A percentile compares a stretch with the other conserved stretches of the same genome.
Evolutionary conservation across 768 basidiomycete species (phyloP).

Genomic region (Hypholoma sublateritium): DNA sequence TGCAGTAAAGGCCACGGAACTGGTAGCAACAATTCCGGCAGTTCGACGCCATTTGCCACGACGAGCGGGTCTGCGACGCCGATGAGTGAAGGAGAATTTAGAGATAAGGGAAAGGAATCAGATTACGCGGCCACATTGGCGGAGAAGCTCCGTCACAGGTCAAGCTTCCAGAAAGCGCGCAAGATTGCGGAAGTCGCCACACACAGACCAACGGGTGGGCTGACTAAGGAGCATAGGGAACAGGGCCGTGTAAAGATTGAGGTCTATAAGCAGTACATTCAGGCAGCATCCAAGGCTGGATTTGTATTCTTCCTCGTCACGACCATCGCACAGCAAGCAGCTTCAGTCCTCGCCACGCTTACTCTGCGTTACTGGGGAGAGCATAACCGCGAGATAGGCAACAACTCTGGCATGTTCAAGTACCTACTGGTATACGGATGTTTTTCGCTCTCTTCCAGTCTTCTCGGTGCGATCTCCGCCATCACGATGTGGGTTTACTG

Average conservation of each 20-base stretch:
- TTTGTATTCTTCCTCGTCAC: conserved; percentile 63
- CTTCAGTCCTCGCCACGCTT: conserved; percentile 58
- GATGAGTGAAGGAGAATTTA: conserved; percentile 20
- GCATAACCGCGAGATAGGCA: conserved; percentile 61
- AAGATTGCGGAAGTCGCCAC: conserved; percentile 41
- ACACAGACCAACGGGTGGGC: conserved; percentile 43
- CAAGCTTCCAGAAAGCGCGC: conserved; percentile 58
- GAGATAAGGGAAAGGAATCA: conserved; percentile 16
- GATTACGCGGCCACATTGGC: conserved; percentile 33
- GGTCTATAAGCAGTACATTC: conserved; percentile 78
- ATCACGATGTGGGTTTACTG: conserved; percentile 79
- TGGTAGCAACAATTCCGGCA: conserved; percentile 43
- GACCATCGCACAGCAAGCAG: conserved; percentile 55
- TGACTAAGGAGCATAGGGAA: conserved; percentile 72
- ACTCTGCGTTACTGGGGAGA: conserved; percentile 84
- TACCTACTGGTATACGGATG: conserved; percentile 68
- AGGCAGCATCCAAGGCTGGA: conserved; percentile 74
- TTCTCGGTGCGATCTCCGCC: conserved; percentile 54
- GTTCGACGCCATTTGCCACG: conserved; percentile 47
- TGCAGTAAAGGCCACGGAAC: conserved; percentile 46
- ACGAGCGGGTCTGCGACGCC: conserved; percentile 38
- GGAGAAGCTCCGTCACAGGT: conserved; percentile 58
- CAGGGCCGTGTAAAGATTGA: conserved; percentile 76
- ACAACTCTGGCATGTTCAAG: conserved; percentile 54
- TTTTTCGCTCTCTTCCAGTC: conserved; percentile 57